phyloP scores from a whole-genome alignment of 805 yeast species.

The Kazachstania kunashirensis region DNA sequence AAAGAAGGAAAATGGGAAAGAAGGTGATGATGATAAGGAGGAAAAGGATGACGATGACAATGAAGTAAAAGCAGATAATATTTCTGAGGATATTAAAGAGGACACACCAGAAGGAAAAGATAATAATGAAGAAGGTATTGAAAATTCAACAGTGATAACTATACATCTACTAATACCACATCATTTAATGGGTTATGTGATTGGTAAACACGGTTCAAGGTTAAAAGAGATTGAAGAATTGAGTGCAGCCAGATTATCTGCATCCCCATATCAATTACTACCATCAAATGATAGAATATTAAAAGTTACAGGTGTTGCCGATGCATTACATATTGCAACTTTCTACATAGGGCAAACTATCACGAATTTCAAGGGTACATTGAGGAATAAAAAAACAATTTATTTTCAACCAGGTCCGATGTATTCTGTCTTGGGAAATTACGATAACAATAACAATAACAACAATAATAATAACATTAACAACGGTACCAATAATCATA shows the following conservation, averaged over 20 bases:
- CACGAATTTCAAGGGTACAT: slow-evolving; percentile 41
- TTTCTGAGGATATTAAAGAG: slow-evolving; percentile 35
- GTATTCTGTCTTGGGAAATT: slow-evolving; percentile 19
- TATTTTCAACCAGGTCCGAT: slow-evolving; percentile 27
- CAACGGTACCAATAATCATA: background rate
- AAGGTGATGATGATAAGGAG: slow-evolving; percentile 28
- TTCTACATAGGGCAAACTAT: slow-evolving; percentile 65
- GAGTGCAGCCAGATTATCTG: slow-evolving; percentile 68
- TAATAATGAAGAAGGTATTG: background rate
- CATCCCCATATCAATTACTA: slow-evolving; percentile 63
- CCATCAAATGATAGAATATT: slow-evolving; percentile 69
- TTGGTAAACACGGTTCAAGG: slow-evolving; percentile 66
- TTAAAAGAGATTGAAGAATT: slow-evolving; percentile 74
- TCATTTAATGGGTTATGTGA: slow-evolving; percentile 68
- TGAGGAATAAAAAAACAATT: slow-evolving; percentile 38
- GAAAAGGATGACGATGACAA: slow-evolving; percentile 19
- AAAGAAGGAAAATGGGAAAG: background rate
- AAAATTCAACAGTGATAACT: slow-evolving; percentile 32
- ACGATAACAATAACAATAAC: background rate
- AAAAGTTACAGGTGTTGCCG: slow-evolving; percentile 68
- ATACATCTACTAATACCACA: slow-evolving; percentile 65
- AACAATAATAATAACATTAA: slow-evolving; percentile 1
- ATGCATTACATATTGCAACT: slow-evolving; percentile 76
- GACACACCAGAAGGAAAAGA: slow-evolving; percentile 22
- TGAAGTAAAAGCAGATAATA: background rate